Percentiles rank a stretch among this genome's conserved stretches.
phyloP scores from a whole-genome alignment of 208 protist species.

The Acanthamoeba royreba region DNA sequence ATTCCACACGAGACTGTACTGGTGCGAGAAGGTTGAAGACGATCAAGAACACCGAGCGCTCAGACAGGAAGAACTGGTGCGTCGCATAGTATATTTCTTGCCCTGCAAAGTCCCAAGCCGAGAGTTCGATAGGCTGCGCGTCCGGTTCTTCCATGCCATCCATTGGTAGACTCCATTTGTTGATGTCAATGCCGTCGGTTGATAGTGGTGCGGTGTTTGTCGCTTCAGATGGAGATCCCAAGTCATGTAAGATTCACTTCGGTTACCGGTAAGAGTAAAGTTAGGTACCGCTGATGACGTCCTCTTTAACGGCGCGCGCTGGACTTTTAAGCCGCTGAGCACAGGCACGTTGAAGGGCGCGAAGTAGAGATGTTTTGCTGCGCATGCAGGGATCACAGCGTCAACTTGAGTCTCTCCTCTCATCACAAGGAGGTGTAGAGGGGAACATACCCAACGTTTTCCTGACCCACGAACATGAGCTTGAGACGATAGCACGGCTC shows the following conservation, averaged over 20 bases:
- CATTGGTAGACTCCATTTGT: neutral
- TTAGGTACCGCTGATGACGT: neutral
- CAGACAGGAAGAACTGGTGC: conserved; percentile 5
- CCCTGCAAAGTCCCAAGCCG: conserved; percentile 21
- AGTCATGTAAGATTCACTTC: too few relatives aligned
- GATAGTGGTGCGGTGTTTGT: neutral
- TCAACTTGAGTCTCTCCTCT: too few relatives aligned
- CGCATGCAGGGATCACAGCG: too few relatives aligned
- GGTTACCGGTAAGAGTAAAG: too few relatives aligned
- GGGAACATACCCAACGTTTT: conserved; percentile 27
- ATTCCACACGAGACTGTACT: neutral
- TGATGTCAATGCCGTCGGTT: conserved; percentile 43
- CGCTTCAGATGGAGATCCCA: too few relatives aligned
- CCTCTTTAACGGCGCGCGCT: neutral
- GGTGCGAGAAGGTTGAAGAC: neutral
- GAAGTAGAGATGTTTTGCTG: neutral
- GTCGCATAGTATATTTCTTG: conserved; percentile 24
- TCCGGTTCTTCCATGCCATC: neutral
- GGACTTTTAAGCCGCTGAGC: neutral
- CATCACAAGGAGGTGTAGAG: too few relatives aligned
- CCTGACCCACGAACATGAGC: conserved; percentile 22
- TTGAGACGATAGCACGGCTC: neutral
- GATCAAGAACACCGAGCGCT: neutral
- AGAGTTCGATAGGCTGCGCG: neutral
- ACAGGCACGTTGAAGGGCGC: neutral